Conservation (phyloP, 2,329 filamentous ascomycete genomes). For the Cryphonectria parasitica region DNA sequence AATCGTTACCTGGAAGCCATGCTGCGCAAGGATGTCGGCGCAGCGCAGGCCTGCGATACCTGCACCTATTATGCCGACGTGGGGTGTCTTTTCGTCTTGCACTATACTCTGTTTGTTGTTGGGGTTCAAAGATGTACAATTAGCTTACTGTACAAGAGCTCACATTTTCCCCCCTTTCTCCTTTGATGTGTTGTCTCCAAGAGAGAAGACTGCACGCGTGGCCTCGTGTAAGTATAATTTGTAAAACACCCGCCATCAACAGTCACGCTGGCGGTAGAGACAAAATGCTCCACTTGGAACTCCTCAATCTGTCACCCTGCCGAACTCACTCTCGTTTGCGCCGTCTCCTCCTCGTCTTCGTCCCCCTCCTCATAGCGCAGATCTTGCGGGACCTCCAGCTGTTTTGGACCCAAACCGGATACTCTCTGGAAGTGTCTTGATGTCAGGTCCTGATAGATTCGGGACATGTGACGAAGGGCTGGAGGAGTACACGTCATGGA, state of each 20-base stretch:
- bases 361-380: neutral
- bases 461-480: slow-evolving; percentile 47
- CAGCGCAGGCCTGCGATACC: slow-evolving; percentile 73
- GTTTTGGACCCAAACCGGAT: slow-evolving; percentile 39
- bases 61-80: slow-evolving; percentile 70
- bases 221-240: neutral
- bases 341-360: neutral
- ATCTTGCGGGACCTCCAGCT: slow-evolving; percentile 16
- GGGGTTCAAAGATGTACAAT: slow-evolving; percentile 27
- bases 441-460: slow-evolving; percentile 55
- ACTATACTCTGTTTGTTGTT: slow-evolving; percentile 26
- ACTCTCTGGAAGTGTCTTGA: slow-evolving; percentile 45
- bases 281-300: neutral
- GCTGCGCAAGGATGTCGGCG: slow-evolving; percentile 66
- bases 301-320: neutral
- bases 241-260: neutral
- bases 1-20: slow-evolving; percentile 69
- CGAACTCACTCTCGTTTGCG: slow-evolving; percentile 19
- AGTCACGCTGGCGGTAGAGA: neutral
- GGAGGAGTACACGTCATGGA: slow-evolving; percentile 53
- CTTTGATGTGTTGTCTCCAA: neutral
- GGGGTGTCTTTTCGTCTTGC: slow-evolving; percentile 44
- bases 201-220: neutral
- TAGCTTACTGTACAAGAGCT: neutral
- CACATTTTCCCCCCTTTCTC: too few relatives aligned